Base-by-base conservation (phyloP, 495 filamentous ascomycete genomes). In the Lophiostoma macrostomum region DNA sequence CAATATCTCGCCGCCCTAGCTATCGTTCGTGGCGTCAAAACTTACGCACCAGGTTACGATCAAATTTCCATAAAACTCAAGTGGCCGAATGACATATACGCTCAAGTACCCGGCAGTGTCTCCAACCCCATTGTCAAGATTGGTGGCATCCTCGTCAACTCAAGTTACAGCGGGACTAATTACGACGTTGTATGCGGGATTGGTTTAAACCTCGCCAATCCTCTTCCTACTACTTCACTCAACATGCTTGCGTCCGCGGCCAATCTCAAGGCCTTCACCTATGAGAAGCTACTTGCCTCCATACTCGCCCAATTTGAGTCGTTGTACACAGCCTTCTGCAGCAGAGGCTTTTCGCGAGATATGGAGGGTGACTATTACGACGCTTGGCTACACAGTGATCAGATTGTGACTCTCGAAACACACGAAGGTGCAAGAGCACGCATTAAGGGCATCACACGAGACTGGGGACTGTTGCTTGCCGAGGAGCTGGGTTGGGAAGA, bases 11-110 rank as follows among this genome's bases (percentile, higher is more conserved):
- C 88, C 1, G 91, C 89, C 3, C 75, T 98, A 36, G 94, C 93
- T n/a, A 86, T 89, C 27, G 85, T 95, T 7, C 81, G 88, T 49
- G 93, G 88, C 0, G 82, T 97, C 61, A 83, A 88, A 58, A 76
- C 74, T 22, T 98, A 96, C 64, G 90, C 79, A 43, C 68, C 69
- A 14, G 84, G 85, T 14, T 97, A 94, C 66, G 74, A 77, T 29
- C 70, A 78, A 0, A 55, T 96, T 25, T 88, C 87, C 7, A 80
- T 97, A 30, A 89, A 88, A 67, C 65, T 98, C 28, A 98, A 98
- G 70, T 98, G 93, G 93, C 93, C 93, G 6, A 98, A 98, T 56
- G 93, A 98, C 66, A 87, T 98, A 53, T 96, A 72, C 66, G 90
- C 88, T 0, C 74, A 79, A 10, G 87, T 90, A 62, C 90, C 89